These are phyloP conservation scores for Inosperma sp. DNA, from an alignment of 768 basidiomycete species.

Conservation along the genomic window DNA sequence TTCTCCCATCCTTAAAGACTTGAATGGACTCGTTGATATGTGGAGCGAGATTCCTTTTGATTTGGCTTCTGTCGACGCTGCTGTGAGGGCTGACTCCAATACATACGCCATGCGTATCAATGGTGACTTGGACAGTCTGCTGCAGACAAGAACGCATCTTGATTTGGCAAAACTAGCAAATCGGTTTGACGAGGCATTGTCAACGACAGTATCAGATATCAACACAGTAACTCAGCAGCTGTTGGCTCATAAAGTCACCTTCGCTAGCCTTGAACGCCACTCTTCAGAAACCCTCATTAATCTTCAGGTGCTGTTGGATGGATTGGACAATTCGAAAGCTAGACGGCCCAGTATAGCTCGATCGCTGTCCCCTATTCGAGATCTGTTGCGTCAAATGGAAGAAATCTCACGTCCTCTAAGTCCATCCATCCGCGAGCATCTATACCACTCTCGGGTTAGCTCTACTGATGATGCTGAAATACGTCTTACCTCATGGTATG, in stretches of 20 bases:
- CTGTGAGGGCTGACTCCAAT: slow-evolving; percentile 67
- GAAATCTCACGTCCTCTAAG: slow-evolving; percentile 40
- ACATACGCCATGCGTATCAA: slow-evolving; percentile 59
- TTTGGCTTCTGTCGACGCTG: slow-evolving; percentile 53
- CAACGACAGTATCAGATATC: slow-evolving; percentile 35
- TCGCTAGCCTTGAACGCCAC: slow-evolving; percentile 23
- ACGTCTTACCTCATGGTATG: slow-evolving; percentile 45
- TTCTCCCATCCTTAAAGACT: slow-evolving; percentile 25
- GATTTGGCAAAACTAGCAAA: slow-evolving; percentile 51
- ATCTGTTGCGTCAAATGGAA: slow-evolving; percentile 55
- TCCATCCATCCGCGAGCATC: slow-evolving; percentile 38
- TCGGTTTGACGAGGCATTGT: slow-evolving; percentile 43
- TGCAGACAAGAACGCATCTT: slow-evolving; percentile 45
- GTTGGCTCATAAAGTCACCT: slow-evolving; percentile 31
- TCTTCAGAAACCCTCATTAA: slow-evolving; percentile 25
- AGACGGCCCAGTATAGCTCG: slow-evolving; percentile 26
- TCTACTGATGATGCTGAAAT: slow-evolving; percentile 49
- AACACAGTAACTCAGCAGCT: slow-evolving; percentile 38
- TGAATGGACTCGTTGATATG: slow-evolving; percentile 17
- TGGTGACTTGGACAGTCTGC: slow-evolving; percentile 48
- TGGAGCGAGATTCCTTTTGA: slow-evolving; percentile 46
- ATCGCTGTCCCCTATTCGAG: slow-evolving; percentile 51
- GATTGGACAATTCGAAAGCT: slow-evolving; percentile 21
- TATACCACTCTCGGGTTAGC: slow-evolving; percentile 47
- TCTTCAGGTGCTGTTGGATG: slow-evolving; percentile 31